Base-by-base conservation (phyloP, 257 asterid genomes). In the Pogostemon cablin region DNA sequence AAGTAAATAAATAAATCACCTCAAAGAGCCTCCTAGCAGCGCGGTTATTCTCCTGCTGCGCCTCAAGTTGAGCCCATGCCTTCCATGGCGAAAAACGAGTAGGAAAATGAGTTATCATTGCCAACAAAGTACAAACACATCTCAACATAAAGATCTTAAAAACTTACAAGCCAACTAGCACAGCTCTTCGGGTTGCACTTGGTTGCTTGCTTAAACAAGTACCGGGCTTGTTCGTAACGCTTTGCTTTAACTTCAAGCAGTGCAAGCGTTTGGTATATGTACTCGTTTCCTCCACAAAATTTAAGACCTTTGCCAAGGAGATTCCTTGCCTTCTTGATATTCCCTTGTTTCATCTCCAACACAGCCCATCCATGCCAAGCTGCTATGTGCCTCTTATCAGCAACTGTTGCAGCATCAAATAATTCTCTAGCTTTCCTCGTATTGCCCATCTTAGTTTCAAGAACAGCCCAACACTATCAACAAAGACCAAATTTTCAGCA, bases 311-410 rank as follows among this genome's bases (percentile, higher is more conserved):
- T 93, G 1, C 97, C 96, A n/a, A 93, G 93, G 73, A 93, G 98
- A 76, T 80, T 73, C 46, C 97, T 86, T 6, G 99, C 99, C 72
- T 93, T 93, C 62, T 84, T 82, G 17, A 89, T 71, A 70, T 93
- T 91, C 38, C 98, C 99, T 6, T 89, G 96, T 71, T 88, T 85
- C 78, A 91, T 80, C 62, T 93, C 99, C 87, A 93, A 69, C 5
- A 90, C 93, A 38, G 96, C 98, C 99, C 99, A 93, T 74, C 99
- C 99, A 32, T 93, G 99, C 99, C 99, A 93, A 8, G 97, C 99
- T 34, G 99, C 98, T 50, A 87, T 78, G 81, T 91, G 99, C 78
- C 55, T 83, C 85, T 86, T 91, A 71, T 93, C 98, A 39, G 99
- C 98, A 68, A 93, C 99, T 65, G 98, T 93, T 10, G 98, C 84